phyloP scores from a whole-genome alignment of 2,329 filamentous ascomycete genomes.

The Lomentospora prolificans region DNA sequence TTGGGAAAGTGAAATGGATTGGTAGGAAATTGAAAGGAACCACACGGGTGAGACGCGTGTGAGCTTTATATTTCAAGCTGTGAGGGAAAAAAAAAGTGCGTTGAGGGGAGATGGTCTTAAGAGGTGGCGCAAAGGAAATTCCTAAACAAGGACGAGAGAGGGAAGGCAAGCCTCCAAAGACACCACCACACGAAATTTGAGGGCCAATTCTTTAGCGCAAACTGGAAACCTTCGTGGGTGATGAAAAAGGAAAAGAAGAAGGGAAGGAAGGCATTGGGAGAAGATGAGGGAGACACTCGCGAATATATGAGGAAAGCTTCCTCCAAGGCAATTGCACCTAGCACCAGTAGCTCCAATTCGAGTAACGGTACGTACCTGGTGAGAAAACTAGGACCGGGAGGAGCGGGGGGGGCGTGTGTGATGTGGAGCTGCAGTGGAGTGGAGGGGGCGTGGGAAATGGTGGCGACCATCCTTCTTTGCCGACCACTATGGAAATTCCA shows the following conservation, averaged over 20 bases:
- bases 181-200: slow-evolving; percentile 38
- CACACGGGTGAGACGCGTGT: slow-evolving; percentile 7
- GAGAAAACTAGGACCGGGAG: slow-evolving; percentile 4
- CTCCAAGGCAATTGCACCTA: not conserved
- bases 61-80: slow-evolving; percentile 16
- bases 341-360: not conserved
- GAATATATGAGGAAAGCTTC: slow-evolving; percentile 8
- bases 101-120: slow-evolving; percentile 34
- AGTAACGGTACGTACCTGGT: slow-evolving; percentile 3
- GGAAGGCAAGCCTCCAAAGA: slow-evolving; percentile 21
- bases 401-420: slow-evolving; percentile 10
- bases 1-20: slow-evolving; percentile 13
- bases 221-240: slow-evolving; percentile 40
- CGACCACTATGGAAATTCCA: not conserved
- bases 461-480: slow-evolving; percentile 3
- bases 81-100: slow-evolving; percentile 12
- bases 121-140: slow-evolving; percentile 23
- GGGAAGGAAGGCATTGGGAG: slow-evolving; percentile 7
- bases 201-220: slow-evolving; percentile 18
- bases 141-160: slow-evolving; percentile 25
- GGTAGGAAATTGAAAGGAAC: slow-evolving; percentile 15
- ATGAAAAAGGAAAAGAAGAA: slow-evolving; percentile 25
- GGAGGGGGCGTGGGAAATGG: not conserved
- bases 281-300: slow-evolving; percentile 5
- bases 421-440: not conserved